These are phyloP conservation scores for Tylopilus vinaceipallidus DNA, from an alignment of 768 basidiomycete species.

Conservation along the genomic window DNA sequence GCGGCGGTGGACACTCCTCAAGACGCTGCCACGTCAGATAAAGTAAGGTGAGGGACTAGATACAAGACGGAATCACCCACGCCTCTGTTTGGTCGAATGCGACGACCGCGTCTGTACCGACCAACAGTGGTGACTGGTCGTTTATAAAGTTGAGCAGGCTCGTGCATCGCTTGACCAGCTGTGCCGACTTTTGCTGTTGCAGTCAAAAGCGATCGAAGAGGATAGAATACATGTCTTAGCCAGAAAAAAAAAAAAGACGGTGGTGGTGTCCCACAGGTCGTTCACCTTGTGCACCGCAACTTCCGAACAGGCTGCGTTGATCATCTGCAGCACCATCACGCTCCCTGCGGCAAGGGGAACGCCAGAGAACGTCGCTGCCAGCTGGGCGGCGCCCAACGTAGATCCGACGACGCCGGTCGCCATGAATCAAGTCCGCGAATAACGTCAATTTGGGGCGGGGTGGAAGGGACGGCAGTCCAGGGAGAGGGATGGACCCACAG, in stretches of 20 bases:
- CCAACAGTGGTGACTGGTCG: constrained; percentile 39
- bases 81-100: constrained; percentile 42
- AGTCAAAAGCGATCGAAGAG: neutral
- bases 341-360: constrained; percentile 46
- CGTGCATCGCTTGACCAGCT: constrained; percentile 42
- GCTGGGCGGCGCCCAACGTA: constrained; percentile 33
- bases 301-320: constrained; percentile 44
- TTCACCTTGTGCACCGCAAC: constrained; percentile 49
- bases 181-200: constrained; percentile 41
- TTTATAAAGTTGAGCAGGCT: constrained; percentile 38
- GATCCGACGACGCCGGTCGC: constrained; percentile 16
- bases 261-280: neutral
- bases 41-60: neutral
- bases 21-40: constrained; percentile 32
- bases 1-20: constrained; percentile 39
- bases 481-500: neutral
- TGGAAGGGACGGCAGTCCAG: neutral
- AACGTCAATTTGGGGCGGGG: neutral
- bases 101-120: constrained; percentile 40
- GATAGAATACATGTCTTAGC: constrained; percentile 6
- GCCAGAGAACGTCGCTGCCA: constrained; percentile 44
- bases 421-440: constrained; percentile 11
- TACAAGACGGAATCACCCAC: constrained; percentile 32
- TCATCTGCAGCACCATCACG: constrained; percentile 42
- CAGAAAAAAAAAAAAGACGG: too few relatives aligned